Conservation (phyloP, 495 filamentous ascomycete species). For the Penicillium macrosclerotiorum region DNA sequence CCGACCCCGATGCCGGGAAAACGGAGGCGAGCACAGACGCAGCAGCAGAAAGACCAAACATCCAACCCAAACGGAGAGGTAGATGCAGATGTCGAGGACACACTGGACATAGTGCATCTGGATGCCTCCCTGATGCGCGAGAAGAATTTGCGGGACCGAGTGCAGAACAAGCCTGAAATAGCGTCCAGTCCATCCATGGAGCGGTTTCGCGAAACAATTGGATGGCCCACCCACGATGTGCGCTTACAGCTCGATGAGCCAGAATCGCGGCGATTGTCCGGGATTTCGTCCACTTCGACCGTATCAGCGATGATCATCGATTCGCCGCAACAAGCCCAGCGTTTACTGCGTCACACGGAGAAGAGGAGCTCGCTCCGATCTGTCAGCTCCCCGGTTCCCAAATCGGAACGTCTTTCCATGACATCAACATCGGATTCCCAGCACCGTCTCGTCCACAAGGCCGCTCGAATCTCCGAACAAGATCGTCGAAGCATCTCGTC, state of each 20-base stretch:
- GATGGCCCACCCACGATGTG: slow-evolving; percentile 40
- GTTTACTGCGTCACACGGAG: slow-evolving; percentile 64
- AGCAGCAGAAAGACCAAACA: neutral
- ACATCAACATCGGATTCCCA: slow-evolving; percentile 39
- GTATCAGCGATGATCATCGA: slow-evolving; percentile 72
- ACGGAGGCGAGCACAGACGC: slow-evolving; percentile 7
- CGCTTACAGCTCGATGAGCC: slow-evolving; percentile 26
- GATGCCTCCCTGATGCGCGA: slow-evolving; percentile 30
- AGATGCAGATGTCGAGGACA: slow-evolving; percentile 4
- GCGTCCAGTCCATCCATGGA: slow-evolving; percentile 34
- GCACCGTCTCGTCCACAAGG: slow-evolving; percentile 49
- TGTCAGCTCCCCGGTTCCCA: slow-evolving; percentile 43
- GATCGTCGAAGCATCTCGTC: slow-evolving; percentile 59
- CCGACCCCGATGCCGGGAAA: slow-evolving; percentile 20
- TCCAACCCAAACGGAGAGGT: no score
- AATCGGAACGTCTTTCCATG: slow-evolving; percentile 43
- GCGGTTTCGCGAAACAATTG: slow-evolving; percentile 39
- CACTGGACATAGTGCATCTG: slow-evolving; percentile 18
- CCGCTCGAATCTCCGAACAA: slow-evolving; percentile 45
- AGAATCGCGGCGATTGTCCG: slow-evolving; percentile 52
- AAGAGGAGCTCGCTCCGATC: slow-evolving; percentile 63
- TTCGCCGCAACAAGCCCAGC: slow-evolving; percentile 46
- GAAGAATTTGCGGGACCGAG: slow-evolving; percentile 35
- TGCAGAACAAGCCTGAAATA: slow-evolving; percentile 25
- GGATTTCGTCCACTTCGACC: slow-evolving; percentile 64